Percentiles rank a stretch among this genome's conserved stretches.
Evolutionary conservation across 1,284 basidiomycete genomes (phyloP).

Genomic region (Pisolithus thermaeus): DNA sequence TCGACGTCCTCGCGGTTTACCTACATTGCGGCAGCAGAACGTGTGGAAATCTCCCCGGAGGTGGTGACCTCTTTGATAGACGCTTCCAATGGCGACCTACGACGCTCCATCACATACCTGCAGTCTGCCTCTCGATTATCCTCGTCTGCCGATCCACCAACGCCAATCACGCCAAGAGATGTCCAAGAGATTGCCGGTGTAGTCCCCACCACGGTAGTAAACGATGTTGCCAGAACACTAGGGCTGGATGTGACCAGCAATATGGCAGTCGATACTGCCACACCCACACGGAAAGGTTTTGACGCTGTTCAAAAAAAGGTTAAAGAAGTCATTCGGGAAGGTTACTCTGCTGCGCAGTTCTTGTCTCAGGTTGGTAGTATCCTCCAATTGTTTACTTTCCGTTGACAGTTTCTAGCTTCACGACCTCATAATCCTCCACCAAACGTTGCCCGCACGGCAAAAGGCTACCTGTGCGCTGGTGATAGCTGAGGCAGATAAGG

Average conservation of each 20-base stretch:
- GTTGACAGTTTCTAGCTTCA: slow-evolving; percentile 60
- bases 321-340: slow-evolving; percentile 74
- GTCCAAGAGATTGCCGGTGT: slow-evolving; percentile 98
- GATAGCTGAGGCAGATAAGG: slow-evolving; percentile 95
- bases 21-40: slow-evolving; percentile 71
- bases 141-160: slow-evolving; percentile 61
- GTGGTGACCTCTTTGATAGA: slow-evolving; percentile 72
- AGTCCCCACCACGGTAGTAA: slow-evolving; percentile 74
- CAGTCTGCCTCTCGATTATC: slow-evolving; percentile 92
- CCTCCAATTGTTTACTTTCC: slow-evolving; percentile 1
- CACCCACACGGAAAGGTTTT: slow-evolving; percentile 46
- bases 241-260: slow-evolving; percentile 63
- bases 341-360: slow-evolving; percentile 91
- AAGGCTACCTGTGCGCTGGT: slow-evolving; percentile 82
- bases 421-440: slow-evolving; percentile 83
- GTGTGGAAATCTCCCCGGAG: slow-evolving; percentile 41
- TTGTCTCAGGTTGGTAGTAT: slow-evolving; percentile 66
- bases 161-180: slow-evolving; percentile 65
- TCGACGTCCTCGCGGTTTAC: slow-evolving; percentile 76
- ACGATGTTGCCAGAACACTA: slow-evolving; percentile 64
- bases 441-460: slow-evolving; percentile 72
- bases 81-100: slow-evolving; percentile 88
- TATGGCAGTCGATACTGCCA: slow-evolving; percentile 46
- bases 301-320: slow-evolving; percentile 71
- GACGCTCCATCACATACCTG: slow-evolving; percentile 97